Conservation (phyloP, 495 filamentous ascomycete genomes). For the Podospora conica region DNA sequence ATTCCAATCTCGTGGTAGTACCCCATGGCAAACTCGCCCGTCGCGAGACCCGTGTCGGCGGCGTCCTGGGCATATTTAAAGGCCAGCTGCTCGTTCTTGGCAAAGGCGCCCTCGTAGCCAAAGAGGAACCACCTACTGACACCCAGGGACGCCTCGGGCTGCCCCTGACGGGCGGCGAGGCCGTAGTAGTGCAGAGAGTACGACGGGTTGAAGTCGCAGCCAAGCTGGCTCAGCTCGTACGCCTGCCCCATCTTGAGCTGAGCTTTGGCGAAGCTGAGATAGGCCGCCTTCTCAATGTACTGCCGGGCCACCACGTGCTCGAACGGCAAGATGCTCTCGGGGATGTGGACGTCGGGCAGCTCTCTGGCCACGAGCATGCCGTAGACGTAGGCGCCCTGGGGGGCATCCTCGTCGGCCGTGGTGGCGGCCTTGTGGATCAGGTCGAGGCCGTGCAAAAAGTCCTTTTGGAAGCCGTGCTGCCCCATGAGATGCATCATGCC, state of each 20-base stretch:
- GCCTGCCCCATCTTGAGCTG: slow-evolving; percentile 96
- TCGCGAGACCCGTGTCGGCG: slow-evolving; percentile 70
- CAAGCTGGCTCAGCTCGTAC: slow-evolving; percentile 87
- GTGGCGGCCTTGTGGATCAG: slow-evolving; percentile 77
- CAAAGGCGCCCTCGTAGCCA: slow-evolving; percentile 82
- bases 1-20: slow-evolving; percentile 98
- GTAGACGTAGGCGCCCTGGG: slow-evolving; percentile 93
- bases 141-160: slow-evolving; percentile 88
- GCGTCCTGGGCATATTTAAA: slow-evolving; percentile 87
- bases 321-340: slow-evolving; percentile 60
- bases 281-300: slow-evolving; percentile 95
- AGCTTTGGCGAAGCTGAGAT: slow-evolving; percentile 92
- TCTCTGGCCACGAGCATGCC: slow-evolving; percentile 92
- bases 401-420: slow-evolving; percentile 92
- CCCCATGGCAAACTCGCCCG: slow-evolving; percentile 93
- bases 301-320: slow-evolving; percentile 70
- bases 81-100: slow-evolving; percentile 91
- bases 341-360: slow-evolving; percentile 78
- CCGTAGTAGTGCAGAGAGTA: slow-evolving; percentile 94
- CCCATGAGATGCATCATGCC: slow-evolving; percentile 97
- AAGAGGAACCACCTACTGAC: slow-evolving; percentile 99
- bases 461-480: slow-evolving; percentile 81
- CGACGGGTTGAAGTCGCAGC: slow-evolving; percentile 90
- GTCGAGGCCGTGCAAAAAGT: slow-evolving; percentile 70
- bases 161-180: slow-evolving; percentile 79